phyloP scores from a whole-genome alignment of 2,329 filamentous ascomycete genomes.

The Lecanicillium sp. region DNA sequence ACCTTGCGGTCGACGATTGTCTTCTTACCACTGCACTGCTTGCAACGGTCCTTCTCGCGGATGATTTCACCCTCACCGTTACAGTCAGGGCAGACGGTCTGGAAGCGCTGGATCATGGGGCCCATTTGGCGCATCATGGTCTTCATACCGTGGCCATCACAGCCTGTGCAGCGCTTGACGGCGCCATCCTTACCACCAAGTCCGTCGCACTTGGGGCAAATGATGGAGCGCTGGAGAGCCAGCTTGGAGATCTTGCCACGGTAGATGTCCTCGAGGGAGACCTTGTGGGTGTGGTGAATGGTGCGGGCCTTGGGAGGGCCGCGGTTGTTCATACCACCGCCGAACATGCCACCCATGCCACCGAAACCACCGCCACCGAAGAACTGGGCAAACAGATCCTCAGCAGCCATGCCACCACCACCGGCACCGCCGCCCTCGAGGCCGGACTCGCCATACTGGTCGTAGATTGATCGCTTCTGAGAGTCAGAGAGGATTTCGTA shows the following conservation, averaged over 20 bases:
- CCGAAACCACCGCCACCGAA: constrained; percentile 68
- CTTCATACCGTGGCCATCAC: constrained; percentile 96
- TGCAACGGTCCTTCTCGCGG: constrained; percentile 95
- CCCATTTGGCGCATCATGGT: constrained; percentile 99
- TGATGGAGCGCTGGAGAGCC: constrained; percentile 92
- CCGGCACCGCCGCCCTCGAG: constrained; percentile 78
- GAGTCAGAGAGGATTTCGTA: constrained; percentile 92
- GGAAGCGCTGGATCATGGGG: constrained; percentile 99
- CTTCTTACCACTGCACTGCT: constrained; percentile 95
- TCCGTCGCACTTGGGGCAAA: constrained; percentile 90
- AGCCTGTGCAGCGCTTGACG: constrained; percentile 86
- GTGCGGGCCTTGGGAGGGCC: constrained; percentile 86
- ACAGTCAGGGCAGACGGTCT: constrained; percentile 97
- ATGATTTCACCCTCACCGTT: constrained; percentile 96
- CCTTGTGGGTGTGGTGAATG: constrained; percentile 97
- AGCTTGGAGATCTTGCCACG: constrained; percentile 96
- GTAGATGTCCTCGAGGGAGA: constrained; percentile 96
- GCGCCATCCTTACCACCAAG: constrained; percentile 94
- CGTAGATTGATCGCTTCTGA: constrained; percentile 87
- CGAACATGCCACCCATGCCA: constrained; percentile 66
- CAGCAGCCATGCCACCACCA: constrained; percentile 80
- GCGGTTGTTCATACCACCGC: constrained; percentile 63
- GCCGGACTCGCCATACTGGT: constrained; percentile 96
- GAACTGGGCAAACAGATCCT: constrained; percentile 96
- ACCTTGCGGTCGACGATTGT: constrained; percentile 96